Evolutionary conservation across 441 rosid genomes (phyloP).

Genomic region (Pelargonium cotyledonis): DNA sequence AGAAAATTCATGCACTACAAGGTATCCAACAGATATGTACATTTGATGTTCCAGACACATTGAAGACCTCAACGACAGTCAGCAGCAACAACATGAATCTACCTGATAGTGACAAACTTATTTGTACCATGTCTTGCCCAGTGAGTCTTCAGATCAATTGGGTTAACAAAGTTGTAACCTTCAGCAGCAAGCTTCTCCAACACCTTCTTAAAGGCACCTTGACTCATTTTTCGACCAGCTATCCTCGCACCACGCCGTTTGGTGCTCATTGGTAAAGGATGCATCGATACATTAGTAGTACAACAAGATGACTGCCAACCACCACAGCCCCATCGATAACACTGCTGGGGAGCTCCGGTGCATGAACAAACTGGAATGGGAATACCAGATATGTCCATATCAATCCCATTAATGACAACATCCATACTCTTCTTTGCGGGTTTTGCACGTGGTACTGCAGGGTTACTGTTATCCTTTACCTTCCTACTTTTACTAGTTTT

Average conservation of each 20-base stretch:
- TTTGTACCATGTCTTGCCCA: conserved; percentile 99
- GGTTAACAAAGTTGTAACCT: conserved; percentile 60
- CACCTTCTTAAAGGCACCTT: conserved; percentile 89
- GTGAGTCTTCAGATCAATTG: conserved; percentile 81
- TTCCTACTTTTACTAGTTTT: conserved; percentile 35
- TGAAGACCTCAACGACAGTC: no score
- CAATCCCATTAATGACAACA: conserved; percentile 74
- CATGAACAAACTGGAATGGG: conserved; percentile 68
- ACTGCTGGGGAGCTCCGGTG: conserved; percentile 43
- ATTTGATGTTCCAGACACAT: no score
- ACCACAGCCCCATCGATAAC: conserved; percentile 96
- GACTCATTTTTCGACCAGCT: conserved; percentile 95
- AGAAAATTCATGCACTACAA: no score
- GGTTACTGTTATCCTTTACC: conserved; percentile 46
- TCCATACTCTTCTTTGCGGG: conserved; percentile 76
- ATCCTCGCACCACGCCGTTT: conserved; percentile 85
- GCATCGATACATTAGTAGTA: conserved; percentile 75
- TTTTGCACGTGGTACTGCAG: conserved; percentile 44
- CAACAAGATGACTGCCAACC: conserved; percentile 98
- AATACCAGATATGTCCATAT: conserved; percentile 71
- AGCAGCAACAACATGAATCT: conserved; percentile 20
- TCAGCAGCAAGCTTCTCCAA: conserved; percentile 72
- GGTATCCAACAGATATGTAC: no score
- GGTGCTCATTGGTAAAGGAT: conserved; percentile 87
- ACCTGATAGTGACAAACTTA: conserved; percentile 97